Evolutionary conservation across 345 rosid genomes (phyloP), one percentile per base, ranked within the genome.

Genomic region (Linum tenue): DNA sequence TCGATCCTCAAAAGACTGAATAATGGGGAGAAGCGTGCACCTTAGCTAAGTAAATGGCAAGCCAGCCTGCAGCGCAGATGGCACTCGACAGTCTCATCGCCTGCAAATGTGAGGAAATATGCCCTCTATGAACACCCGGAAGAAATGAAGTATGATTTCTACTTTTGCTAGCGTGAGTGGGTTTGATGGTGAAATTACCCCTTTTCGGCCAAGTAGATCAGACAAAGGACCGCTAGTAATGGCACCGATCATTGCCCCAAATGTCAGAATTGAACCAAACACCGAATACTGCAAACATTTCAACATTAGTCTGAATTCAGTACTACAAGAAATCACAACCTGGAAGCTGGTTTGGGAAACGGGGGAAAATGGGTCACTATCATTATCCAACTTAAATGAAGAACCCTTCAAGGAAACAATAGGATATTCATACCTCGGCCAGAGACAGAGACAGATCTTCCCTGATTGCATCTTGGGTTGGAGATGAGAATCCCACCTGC

Each of bases 231-330:
- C 84, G 7, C 80, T 76, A 35, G 76, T 44, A 6, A 78, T 69
- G 12, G 86, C 84, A 1, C 82, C 86, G 0, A 80, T n/a, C 63
- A 82, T 76, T 51, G 82, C 86, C 62, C 84, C 86, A 35, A 79
- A 65, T 12, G 78, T 77, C 58, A 82, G 43, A 66, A 73, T 73
- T 2, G 86, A 82, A 10, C 86, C 84, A 1, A 78, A 82, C 17
- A 82, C 65, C 43, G 84, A 73, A 70, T 70, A 80, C 82, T 79
- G 63, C 60, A 70, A 48, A 39, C 11, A 37, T 9, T 9, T 17
- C 35, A 57, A 37, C 3, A 5, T n/a, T 9, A 56, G 31, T 3
- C 3, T 2, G 9, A 16, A 4, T 3, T 12, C 15, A 16, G 4
- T 35, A 11, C 14, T 15, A 11, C 59, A 35, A 7, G 59, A 55